These are phyloP conservation scores for Inosperma sp. DNA, from an alignment of 768 basidiomycete genomes.

Conservation along the genomic window DNA sequence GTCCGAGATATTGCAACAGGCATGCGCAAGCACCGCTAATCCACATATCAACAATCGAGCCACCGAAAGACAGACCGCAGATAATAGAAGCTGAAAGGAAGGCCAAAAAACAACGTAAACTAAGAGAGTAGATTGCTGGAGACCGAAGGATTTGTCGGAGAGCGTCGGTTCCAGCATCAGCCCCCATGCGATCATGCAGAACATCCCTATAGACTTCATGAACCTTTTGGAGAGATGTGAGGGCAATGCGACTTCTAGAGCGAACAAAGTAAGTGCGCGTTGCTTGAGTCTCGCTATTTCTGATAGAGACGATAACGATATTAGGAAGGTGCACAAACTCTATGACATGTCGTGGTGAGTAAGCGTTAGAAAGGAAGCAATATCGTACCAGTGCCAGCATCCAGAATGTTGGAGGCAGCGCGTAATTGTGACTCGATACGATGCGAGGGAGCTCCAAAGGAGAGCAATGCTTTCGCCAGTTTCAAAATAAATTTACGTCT, in stretches of 20 bases:
- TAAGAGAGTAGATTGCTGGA: conserved; percentile 64
- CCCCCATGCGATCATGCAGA: conserved; percentile 74
- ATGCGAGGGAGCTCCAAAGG: conserved; percentile 94
- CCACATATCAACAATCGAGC: conserved; percentile 78
- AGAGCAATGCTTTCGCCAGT: conserved; percentile 81
- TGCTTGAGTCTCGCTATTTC: conserved; percentile 62
- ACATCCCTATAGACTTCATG: conserved; percentile 85
- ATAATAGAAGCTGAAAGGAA: conserved; percentile 78
- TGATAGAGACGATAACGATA: conserved; percentile 77
- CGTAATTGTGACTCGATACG: conserved; percentile 85
- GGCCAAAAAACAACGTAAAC: conserved; percentile 65
- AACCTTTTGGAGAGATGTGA: conserved; percentile 77
- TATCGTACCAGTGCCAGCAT: conserved; percentile 57
- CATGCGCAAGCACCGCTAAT: conserved; percentile 67
- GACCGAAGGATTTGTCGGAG: conserved; percentile 61
- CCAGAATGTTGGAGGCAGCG: conserved; percentile 73
- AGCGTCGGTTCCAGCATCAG: conserved; percentile 63
- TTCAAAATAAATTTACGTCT: conserved; percentile 75
- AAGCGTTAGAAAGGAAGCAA: not conserved
- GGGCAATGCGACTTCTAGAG: conserved; percentile 70
- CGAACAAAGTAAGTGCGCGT: conserved; percentile 85
- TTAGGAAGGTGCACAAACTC: conserved; percentile 81
- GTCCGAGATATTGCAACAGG: conserved; percentile 71
- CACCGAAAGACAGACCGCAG: conserved; percentile 79
- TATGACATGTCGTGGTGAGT: not conserved